A percentile compares a stretch with the other conserved stretches of the same genome.
These are phyloP conservation scores for Suillus subaureus DNA, from an alignment of 768 basidiomycete genomes.

Conservation along the genomic window DNA sequence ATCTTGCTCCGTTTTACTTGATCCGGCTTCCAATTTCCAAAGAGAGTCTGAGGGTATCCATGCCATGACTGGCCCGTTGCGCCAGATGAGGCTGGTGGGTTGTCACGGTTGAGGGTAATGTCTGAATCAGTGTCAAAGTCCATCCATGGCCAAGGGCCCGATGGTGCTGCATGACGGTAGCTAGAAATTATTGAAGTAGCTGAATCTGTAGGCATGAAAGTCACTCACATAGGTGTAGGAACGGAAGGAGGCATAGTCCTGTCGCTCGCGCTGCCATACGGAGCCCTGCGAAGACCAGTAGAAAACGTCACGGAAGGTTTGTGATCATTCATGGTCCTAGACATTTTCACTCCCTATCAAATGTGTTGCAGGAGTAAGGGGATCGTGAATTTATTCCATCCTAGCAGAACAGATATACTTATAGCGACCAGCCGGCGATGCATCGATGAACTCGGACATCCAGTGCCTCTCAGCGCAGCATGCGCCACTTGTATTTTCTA, in stretches of 20 bases:
- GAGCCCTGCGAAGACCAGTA: not conserved
- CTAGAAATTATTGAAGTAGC: slow-evolving; percentile 10
- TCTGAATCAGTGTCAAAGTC: slow-evolving; percentile 35
- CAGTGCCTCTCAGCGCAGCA: too few relatives aligned
- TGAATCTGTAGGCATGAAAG: not conserved
- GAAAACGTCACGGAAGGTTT: not conserved
- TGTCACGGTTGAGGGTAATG: not conserved
- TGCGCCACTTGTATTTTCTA: not conserved
- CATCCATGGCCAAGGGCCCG: slow-evolving; percentile 46
- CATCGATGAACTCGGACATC: too few relatives aligned
- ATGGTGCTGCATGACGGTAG: slow-evolving; percentile 41
- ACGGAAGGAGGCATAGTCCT: slow-evolving; percentile 4
- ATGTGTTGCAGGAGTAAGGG: not conserved
- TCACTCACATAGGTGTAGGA: slow-evolving; percentile 5
- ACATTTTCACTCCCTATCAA: not conserved
- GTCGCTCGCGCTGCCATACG: not conserved
- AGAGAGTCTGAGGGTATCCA: slow-evolving; percentile 46
- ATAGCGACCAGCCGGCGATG: not conserved
- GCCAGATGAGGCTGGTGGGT: not conserved
- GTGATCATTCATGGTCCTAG: not conserved
- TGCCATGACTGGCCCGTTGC: slow-evolving; percentile 21
- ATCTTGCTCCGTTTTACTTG: slow-evolving; percentile 38
- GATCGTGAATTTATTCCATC: not conserved
- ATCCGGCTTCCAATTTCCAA: slow-evolving; percentile 50
- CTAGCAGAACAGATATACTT: not conserved